Evolutionary conservation across 805 yeast species (phyloP).

Genomic region (Isabelozyma gotoi): DNA sequence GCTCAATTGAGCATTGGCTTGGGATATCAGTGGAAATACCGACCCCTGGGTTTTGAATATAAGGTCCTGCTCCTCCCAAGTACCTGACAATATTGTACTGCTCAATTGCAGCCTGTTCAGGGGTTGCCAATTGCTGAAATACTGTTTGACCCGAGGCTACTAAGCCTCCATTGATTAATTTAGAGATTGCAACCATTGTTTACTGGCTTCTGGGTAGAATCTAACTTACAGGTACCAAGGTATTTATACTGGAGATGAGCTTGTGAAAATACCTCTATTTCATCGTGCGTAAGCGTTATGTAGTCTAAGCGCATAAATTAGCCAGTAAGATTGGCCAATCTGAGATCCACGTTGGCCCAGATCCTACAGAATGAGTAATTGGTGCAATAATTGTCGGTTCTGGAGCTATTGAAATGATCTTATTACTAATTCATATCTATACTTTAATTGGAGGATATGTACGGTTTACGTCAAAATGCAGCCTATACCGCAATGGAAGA

Average conservation of each 20-base stretch:
- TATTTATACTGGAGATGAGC: not conserved
- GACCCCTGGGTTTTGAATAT: slow-evolving; percentile 45
- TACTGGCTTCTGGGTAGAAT: not conserved
- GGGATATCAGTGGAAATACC: slow-evolving; percentile 54
- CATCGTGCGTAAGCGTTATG: not conserved
- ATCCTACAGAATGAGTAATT: too few relatives aligned
- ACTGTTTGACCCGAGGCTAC: slow-evolving; percentile 20
- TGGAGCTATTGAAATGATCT: too few relatives aligned
- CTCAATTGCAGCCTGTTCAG: slow-evolving; percentile 29
- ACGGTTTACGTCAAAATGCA: too few relatives aligned
- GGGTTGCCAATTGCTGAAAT: slow-evolving; percentile 24
- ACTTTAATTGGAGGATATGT: too few relatives aligned
- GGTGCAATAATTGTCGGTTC: too few relatives aligned
- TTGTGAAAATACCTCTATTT: too few relatives aligned
- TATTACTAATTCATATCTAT: too few relatives aligned
- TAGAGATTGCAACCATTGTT: slow-evolving; percentile 26
- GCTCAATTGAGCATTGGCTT: slow-evolving; percentile 54
- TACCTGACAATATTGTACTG: slow-evolving; percentile 45
- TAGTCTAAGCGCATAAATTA: not conserved
- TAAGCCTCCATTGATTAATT: slow-evolving; percentile 23
- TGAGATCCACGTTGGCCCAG: too few relatives aligned
- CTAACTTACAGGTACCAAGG: not conserved
- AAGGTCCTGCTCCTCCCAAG: slow-evolving; percentile 52
- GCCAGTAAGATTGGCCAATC: too few relatives aligned
- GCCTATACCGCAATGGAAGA: too few relatives aligned